Percentiles rank a stretch among this genome's conserved stretches.
These are phyloP conservation scores for Boletus reticulatus DNA, from an alignment of 768 basidiomycete species.

Conservation along the genomic window DNA sequence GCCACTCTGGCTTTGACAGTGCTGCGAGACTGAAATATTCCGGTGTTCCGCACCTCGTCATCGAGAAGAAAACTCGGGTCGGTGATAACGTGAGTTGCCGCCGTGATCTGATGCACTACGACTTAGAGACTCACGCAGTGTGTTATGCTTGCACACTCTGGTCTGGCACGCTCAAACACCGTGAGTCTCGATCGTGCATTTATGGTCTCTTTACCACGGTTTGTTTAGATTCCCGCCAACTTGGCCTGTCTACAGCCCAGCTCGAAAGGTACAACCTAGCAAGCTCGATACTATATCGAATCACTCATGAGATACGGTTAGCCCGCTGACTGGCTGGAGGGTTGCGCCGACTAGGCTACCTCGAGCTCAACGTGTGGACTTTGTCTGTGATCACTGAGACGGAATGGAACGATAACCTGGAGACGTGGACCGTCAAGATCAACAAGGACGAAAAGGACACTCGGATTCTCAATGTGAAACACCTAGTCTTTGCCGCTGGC, in stretches of 20 bases:
- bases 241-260: conserved; percentile 53
- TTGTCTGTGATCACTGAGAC: conserved; percentile 41
- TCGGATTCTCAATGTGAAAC: conserved; percentile 35
- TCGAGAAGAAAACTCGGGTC: conserved; percentile 51
- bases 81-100: conserved; percentile 41
- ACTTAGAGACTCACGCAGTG: conserved; percentile 26
- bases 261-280: conserved; percentile 46
- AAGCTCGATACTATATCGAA: neutral
- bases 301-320: conserved; percentile 16
- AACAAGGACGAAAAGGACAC: conserved; percentile 30
- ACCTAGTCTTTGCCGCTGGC: no score
- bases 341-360: conserved; percentile 47
- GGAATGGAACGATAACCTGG: conserved; percentile 33
- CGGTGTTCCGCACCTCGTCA: conserved; percentile 50
- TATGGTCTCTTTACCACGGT: neutral
- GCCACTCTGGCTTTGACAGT: conserved; percentile 63
- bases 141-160: conserved; percentile 52
- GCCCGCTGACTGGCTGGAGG: conserved; percentile 66
- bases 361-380: conserved; percentile 65
- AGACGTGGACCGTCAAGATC: conserved; percentile 47
- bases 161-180: conserved; percentile 54
- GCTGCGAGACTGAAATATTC: conserved; percentile 64
- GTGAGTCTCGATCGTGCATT: conserved; percentile 29
- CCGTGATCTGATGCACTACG: neutral
- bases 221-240: conserved; percentile 46